Evolutionary conservation across 768 basidiomycete genomes (phyloP), one percentile per base, ranked within the genome.

Genomic region (Coprinopsis strossmayeri): DNA sequence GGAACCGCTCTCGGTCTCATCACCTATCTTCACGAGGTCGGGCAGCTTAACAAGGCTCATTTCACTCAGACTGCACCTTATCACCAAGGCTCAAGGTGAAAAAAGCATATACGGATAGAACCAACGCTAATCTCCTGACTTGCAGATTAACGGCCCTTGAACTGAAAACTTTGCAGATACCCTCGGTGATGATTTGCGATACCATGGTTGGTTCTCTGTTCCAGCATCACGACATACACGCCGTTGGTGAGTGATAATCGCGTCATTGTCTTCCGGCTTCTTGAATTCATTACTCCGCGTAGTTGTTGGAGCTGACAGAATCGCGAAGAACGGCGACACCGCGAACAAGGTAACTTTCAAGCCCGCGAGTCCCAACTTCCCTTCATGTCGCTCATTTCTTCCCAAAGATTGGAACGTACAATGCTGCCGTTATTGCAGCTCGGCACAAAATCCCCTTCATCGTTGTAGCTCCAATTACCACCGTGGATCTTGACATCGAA

Each of bases 141-240:
- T 88, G 87, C 38, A 73, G 94, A 53, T 73, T 97, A 42, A 98
- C 95, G 3, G 86, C 92, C 2, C 68, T 94, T 46, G 95, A 97
- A 59, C 77, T 98, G 21, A 81, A 89, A 55, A 85, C 84, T 2
- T 77, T 97, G 38, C 70, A 80, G 28, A 86, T 94, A 12, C 87
- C 91, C 0, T 87, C 88, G 3, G 82, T 85, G 3, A 95, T 98
- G 91, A 84, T 98, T 41, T 95, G 93, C 60, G 95, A 98, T 61
- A 95, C 91, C 28, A 96, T 96, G 88, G 90, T 98, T 15, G 95
- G 95, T 7, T 94, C 91, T 0, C 68, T 97, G 45, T 90, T 98
- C 71, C 91, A 94, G 60, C 81, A 92, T 61, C 76, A 88, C 60
- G 65, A 74, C 18, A 89, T 94, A 45, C 87, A 92, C 58, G 89